Percentiles rank a stretch among this genome's conserved stretches.
These are phyloP conservation scores for Lojkania enalia DNA, from an alignment of 2,329 filamentous ascomycete genomes.

Conservation along the genomic window DNA sequence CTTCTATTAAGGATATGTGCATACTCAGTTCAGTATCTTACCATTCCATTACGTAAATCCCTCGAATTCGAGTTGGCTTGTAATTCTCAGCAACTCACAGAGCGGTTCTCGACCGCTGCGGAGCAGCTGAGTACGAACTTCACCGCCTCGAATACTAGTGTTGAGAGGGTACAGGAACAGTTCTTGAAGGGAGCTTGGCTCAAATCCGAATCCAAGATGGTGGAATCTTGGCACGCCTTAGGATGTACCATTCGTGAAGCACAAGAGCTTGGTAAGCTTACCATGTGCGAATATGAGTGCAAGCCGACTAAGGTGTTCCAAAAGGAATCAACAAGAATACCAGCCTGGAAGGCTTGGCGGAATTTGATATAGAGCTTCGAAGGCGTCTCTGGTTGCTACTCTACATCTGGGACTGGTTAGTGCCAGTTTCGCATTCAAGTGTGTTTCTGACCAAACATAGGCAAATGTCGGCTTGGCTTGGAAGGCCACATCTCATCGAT, in stretches of 20 bases:
- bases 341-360: constrained; percentile 41
- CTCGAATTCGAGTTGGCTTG: constrained; percentile 52
- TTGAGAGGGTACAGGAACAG: constrained; percentile 55
- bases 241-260: constrained; percentile 51
- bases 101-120: constrained; percentile 49
- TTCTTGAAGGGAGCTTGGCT: constrained; percentile 54
- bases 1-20: constrained; percentile 53
- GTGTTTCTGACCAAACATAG: constrained; percentile 13
- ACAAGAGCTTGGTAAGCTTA: constrained; percentile 51
- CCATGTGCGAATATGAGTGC: neutral
- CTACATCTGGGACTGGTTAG: constrained; percentile 55
- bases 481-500: constrained; percentile 51
- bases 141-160: constrained; percentile 48
- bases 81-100: constrained; percentile 44
- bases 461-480: constrained; percentile 51
- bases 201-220: constrained; percentile 53
- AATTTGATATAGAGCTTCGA: constrained; percentile 54
- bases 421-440: too few relatives aligned
- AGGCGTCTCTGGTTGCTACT: constrained; percentile 52
- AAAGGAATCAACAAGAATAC: constrained; percentile 47
- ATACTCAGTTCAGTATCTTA: constrained; percentile 51
- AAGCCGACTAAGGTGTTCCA: neutral
- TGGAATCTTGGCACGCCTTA: constrained; percentile 55
- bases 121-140: constrained; percentile 50
- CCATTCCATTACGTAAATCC: constrained; percentile 42